phyloP scores from a whole-genome alignment of 2,329 filamentous ascomycete genomes.

The Myriosclerotinia duriaeana region DNA sequence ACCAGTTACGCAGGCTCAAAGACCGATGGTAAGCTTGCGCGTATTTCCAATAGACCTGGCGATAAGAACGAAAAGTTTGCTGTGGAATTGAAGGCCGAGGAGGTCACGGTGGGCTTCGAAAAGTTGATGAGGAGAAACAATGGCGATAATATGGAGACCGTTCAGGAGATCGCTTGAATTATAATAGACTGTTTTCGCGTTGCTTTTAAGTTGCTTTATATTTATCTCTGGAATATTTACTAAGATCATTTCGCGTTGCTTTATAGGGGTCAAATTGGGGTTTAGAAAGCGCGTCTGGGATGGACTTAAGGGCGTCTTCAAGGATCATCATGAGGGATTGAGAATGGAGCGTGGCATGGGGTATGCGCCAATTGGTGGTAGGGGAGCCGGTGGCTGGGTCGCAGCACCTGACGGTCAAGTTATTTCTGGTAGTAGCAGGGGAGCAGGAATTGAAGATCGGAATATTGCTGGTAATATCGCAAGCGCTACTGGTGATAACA shows the following conservation, averaged over 20 bases:
- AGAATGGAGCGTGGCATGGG: slow-evolving; percentile 8
- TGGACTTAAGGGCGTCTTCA: slow-evolving; percentile 10
- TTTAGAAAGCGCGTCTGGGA: slow-evolving; percentile 6
- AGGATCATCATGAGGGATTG: slow-evolving; percentile 6
- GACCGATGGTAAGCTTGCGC: slow-evolving; percentile 16
- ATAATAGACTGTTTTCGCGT: not conserved
- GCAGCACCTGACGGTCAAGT: not conserved
- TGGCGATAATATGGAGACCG: not conserved
- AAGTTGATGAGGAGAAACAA: not conserved
- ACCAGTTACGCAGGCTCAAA: slow-evolving; percentile 28
- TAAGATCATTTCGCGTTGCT: slow-evolving; percentile 4
- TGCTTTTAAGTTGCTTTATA: not conserved
- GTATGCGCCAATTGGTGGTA: slow-evolving; percentile 6
- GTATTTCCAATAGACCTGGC: not conserved
- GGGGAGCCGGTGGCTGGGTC: not conserved
- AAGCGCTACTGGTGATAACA: not conserved
- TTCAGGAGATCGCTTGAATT: not conserved
- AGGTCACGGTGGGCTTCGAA: not conserved
- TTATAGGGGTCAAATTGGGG: slow-evolving; percentile 10
- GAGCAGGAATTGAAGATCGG: not conserved
- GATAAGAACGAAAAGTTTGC: not conserved
- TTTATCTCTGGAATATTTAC: slow-evolving; percentile 4
- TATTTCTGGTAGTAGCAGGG: not conserved
- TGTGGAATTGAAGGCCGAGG: not conserved
- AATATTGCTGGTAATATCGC: not conserved